Evolutionary conservation across 768 basidiomycete species (phyloP).

Genomic region (Gautieria morchelliformis): DNA sequence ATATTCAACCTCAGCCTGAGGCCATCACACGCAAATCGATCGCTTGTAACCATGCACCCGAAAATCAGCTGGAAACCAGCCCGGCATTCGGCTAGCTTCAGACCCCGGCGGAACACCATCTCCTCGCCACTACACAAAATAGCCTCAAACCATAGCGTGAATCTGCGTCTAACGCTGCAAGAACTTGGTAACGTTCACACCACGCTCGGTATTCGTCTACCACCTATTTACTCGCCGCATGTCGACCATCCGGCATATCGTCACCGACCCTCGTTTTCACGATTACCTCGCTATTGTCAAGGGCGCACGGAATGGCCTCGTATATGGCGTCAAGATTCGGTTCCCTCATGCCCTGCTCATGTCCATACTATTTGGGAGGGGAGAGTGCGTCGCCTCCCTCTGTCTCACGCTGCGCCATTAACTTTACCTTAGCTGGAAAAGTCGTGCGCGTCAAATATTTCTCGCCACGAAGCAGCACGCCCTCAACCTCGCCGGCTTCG

Average conservation of each 20-base stretch:
- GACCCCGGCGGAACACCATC: too few species aligned
- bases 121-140: too few species aligned
- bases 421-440: constrained; percentile 52
- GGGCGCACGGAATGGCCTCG: constrained; percentile 84
- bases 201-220: too few species aligned
- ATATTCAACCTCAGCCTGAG: too few species aligned
- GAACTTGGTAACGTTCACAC: too few species aligned
- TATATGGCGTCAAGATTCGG: constrained; percentile 84
- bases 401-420: too few species aligned
- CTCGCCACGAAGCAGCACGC: constrained; percentile 87
- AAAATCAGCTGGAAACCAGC: too few species aligned
- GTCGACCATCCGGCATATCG: constrained; percentile 24
- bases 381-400: constrained; percentile 53
- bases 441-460: constrained; percentile 60
- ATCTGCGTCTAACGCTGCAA: too few species aligned
- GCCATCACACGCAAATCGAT: too few species aligned
- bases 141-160: too few species aligned
- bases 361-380: constrained; percentile 88
- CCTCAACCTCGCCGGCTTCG: constrained; percentile 87
- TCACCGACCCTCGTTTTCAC: constrained; percentile 69
- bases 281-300: constrained; percentile 91
- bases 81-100: too few species aligned
- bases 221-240: constrained; percentile 8
- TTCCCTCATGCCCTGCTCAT: constrained; percentile 97
- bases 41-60: too few species aligned